Base-by-base conservation (phyloP, 495 filamentous ascomycete species). In the Bathelium albidoporum region DNA sequence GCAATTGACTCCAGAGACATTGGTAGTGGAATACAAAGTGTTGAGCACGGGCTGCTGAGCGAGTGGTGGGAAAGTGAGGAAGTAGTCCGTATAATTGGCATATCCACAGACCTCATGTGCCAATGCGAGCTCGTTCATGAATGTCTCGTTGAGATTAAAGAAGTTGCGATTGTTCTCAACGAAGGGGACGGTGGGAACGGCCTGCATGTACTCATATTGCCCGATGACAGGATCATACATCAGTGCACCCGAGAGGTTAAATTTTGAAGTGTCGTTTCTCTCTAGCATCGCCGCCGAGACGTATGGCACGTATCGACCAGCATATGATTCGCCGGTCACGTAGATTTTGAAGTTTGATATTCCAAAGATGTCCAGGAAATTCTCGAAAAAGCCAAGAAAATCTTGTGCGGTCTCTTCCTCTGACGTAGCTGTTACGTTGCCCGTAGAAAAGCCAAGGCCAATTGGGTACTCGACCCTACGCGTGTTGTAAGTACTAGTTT, bases 271-370 rank as follows among this genome's bases (percentile, higher is more conserved):
- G 61, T 72, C 68, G 7, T 66, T 69, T 12, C 44, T 41, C 24
- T 70, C 66, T 24, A 72, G 61, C 68, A 72, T 72, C 10, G 62
- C 66, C 16, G 53, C 66, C 16, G 68, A 62, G 22, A 72, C 67
- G 43, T 70, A 70, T 2, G 70, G 70, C 2, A 70, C 68, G 44
- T 72, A 70, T 36, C 61, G 58, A 20, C 70, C 68, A 52, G 68
- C 70, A 58, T 72, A 72, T 44, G 44, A 61, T 31, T 61, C 58
- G 16, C 68, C 66, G 16, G 68, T 72, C 7, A 72, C 64, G 60
- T 67, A 69, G 24, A 72, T 72, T 39, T 72, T 70, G 61, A 62
- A 70, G 36, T 72, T 70, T 32, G 60, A 59, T 41, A 70, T 72
- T 45, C 70, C 68, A 59, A 72, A 72, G 5, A 67, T 62, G 26